A percentile compares a stretch with the other conserved stretches of the same genome.
phyloP scores from a whole-genome alignment of 2,329 filamentous ascomycete species.

The Penicillium oxalicum region DNA sequence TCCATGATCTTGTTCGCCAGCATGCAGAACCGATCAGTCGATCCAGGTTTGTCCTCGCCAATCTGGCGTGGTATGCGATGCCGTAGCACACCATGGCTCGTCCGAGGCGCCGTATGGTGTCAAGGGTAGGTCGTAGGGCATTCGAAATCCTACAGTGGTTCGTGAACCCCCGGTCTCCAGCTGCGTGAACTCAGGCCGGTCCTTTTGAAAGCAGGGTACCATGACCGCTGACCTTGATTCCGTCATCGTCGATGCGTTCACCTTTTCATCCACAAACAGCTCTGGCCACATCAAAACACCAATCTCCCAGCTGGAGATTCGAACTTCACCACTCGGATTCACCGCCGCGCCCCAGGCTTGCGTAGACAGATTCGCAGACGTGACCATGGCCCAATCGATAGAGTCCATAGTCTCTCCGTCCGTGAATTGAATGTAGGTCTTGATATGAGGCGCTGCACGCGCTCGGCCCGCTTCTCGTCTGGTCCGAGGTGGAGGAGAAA shows the following conservation, averaged over 20 bases:
- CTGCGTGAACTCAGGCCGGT: slow-evolving; percentile 43
- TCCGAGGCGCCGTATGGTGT: slow-evolving; percentile 58
- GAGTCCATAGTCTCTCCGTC: slow-evolving; percentile 31
- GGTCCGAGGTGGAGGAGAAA: background rate
- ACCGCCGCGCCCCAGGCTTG: slow-evolving; percentile 75
- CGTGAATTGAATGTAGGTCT: slow-evolving; percentile 71
- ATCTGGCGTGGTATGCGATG: slow-evolving; percentile 56
- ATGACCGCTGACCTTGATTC: slow-evolving; percentile 45
- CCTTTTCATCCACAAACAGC: slow-evolving; percentile 33
- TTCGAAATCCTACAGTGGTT: slow-evolving; percentile 60
- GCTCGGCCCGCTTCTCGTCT: slow-evolving; percentile 53
- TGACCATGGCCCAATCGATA: slow-evolving; percentile 80
- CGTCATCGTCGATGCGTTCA: background rate
- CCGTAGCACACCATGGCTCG: slow-evolving; percentile 69
- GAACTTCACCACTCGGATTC: slow-evolving; percentile 54
- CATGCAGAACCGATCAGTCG: slow-evolving; percentile 40
- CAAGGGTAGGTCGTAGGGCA: slow-evolving; percentile 78
- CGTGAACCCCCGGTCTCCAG: slow-evolving; percentile 4
- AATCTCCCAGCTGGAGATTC: slow-evolving; percentile 75
- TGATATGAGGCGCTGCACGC: slow-evolving; percentile 77
- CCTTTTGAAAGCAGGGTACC: slow-evolving; percentile 61
- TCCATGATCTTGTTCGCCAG: background rate
- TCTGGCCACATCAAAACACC: slow-evolving; percentile 78
- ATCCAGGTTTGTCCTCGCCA: slow-evolving; percentile 51
- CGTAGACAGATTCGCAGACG: slow-evolving; percentile 85